phyloP scores from a whole-genome alignment of 495 filamentous ascomycete species.

The Hyaloscypha bicolor region DNA sequence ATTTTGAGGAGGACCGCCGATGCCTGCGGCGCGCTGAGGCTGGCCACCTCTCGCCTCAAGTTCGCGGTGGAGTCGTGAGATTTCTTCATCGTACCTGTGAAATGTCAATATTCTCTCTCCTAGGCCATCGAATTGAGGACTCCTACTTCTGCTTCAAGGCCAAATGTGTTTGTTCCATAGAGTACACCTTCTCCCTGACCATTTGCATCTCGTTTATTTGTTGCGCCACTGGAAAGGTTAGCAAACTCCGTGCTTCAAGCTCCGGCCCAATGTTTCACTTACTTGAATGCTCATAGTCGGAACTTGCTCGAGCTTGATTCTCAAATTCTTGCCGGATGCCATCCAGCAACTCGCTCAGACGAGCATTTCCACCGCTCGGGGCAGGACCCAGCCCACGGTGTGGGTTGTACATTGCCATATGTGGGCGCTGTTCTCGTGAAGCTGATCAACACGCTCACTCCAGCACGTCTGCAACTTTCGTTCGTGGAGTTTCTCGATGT shows the following conservation, averaged over 20 bases:
- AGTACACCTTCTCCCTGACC: slow-evolving; percentile 86
- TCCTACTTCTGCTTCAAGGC: slow-evolving; percentile 87
- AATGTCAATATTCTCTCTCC: slow-evolving; percentile 4
- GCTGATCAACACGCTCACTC: background rate
- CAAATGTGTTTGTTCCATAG: slow-evolving; percentile 84
- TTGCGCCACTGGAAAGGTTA: slow-evolving; percentile 63
- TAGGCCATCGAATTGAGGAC: background rate
- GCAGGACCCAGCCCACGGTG: slow-evolving; percentile 83
- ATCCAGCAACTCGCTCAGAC: slow-evolving; percentile 88
- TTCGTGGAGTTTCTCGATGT: background rate
- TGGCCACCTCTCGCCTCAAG: slow-evolving; percentile 82
- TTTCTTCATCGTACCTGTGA: slow-evolving; percentile 88
- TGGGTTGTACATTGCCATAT: slow-evolving; percentile 84
- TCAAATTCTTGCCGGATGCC: slow-evolving; percentile 91
- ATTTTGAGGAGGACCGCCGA: slow-evolving; percentile 66
- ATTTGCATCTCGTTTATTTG: slow-evolving; percentile 93
- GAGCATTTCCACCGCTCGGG: slow-evolving; percentile 60
- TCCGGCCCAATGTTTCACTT: slow-evolving; percentile 43
- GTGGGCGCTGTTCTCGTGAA: background rate
- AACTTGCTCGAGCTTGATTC: slow-evolving; percentile 69
- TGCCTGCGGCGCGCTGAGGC: slow-evolving; percentile 59
- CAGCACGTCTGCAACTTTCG: background rate
- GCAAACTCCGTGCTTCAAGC: background rate
- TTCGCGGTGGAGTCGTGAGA: slow-evolving; percentile 81
- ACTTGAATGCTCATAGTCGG: slow-evolving; percentile 90